These are phyloP conservation scores for Jamesozyma jinghongensis DNA, from an alignment of 805 yeast genomes.

Conservation along the genomic window DNA sequence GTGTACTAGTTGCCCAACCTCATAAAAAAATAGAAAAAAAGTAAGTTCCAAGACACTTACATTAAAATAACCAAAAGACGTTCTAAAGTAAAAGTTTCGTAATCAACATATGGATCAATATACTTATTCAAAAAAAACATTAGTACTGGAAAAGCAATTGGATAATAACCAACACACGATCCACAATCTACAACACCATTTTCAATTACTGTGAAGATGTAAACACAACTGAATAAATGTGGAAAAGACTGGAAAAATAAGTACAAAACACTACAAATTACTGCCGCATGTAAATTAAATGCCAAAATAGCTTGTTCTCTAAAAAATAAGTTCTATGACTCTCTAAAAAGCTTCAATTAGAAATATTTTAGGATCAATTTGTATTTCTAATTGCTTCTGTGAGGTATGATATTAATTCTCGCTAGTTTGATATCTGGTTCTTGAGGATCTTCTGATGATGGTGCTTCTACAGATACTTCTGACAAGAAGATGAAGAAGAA, in stretches of 20 bases:
- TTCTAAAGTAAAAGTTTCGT: slow-evolving; percentile 33
- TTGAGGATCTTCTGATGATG: slow-evolving; percentile 37
- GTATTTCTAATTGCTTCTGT: slow-evolving; percentile 31
- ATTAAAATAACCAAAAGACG: slow-evolving; percentile 34
- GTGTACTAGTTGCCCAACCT: slow-evolving; percentile 42
- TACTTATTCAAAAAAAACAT: slow-evolving; percentile 23
- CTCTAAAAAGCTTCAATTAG: slow-evolving; percentile 34
- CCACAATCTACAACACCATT: slow-evolving; percentile 40
- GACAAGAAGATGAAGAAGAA: too few relatives aligned
- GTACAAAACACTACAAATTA: slow-evolving; percentile 44
- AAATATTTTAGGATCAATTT: slow-evolving; percentile 13
- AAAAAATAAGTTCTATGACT: slow-evolving; percentile 39
- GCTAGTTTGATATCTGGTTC: slow-evolving; percentile 42
- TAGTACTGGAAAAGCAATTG: slow-evolving; percentile 29
- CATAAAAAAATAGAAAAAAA: slow-evolving; percentile 38
- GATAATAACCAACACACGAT: slow-evolving; percentile 36
- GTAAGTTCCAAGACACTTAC: slow-evolving; percentile 35
- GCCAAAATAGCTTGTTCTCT: slow-evolving; percentile 49
- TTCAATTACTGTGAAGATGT: slow-evolving; percentile 40
- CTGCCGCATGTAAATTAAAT: slow-evolving; percentile 41
- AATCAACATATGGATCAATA: slow-evolving; percentile 21
- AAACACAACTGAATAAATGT: slow-evolving; percentile 37
- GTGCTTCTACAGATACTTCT: slow-evolving; percentile 39
- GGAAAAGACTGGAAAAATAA: slow-evolving; percentile 57
- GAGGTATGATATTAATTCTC: slow-evolving; percentile 35